Percentiles rank a stretch among this genome's conserved stretches.
phyloP scores from a whole-genome alignment of 352 stramenopile species.

The Pythium chondricola region DNA sequence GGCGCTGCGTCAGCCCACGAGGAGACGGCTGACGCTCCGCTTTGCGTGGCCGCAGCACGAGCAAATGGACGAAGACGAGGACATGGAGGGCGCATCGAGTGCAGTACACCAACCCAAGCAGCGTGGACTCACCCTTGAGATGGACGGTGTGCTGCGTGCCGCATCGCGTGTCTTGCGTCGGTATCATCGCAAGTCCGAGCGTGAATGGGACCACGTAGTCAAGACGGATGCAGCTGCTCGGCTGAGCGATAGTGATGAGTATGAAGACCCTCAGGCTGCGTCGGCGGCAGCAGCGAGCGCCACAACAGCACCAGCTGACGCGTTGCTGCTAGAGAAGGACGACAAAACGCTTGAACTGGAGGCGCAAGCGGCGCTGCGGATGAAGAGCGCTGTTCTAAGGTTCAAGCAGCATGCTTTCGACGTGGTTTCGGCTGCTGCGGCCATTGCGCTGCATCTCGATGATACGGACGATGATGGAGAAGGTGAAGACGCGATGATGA shows the following conservation, averaged over 20 bases:
- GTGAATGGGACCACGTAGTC: slow-evolving; percentile 45
- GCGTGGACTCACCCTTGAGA: slow-evolving; percentile 24
- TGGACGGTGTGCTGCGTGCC: slow-evolving; percentile 47
- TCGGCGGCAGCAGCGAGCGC: not conserved
- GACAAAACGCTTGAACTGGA: slow-evolving; percentile 80
- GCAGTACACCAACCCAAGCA: not conserved
- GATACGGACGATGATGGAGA: slow-evolving; percentile 11
- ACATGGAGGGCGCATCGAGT: too few relatives aligned
- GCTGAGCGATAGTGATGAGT: slow-evolving; percentile 55
- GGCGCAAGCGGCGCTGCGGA: slow-evolving; percentile 50
- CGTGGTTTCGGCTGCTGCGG: slow-evolving; percentile 51
- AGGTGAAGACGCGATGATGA: slow-evolving; percentile 10
- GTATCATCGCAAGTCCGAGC: slow-evolving; percentile 46
- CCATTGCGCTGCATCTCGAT: slow-evolving; percentile 53
- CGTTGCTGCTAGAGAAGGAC: slow-evolving; percentile 77
- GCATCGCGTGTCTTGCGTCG: slow-evolving; percentile 46
- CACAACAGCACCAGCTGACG: slow-evolving; percentile 2
- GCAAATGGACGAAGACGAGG: slow-evolving; percentile 6
- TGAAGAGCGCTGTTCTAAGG: slow-evolving; percentile 55
- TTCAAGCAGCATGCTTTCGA: slow-evolving; percentile 75
- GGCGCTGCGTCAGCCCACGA: slow-evolving; percentile 36
- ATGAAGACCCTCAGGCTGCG: slow-evolving; percentile 42
- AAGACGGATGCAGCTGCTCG: slow-evolving; percentile 62
- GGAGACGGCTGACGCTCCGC: slow-evolving; percentile 41
- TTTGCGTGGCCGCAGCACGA: slow-evolving; percentile 39